A percentile compares a stretch with the other conserved stretches of the same genome.
These are phyloP conservation scores for Cymbidium sinense DNA, from an alignment of 106 monocot species.

Conservation along the genomic window DNA sequence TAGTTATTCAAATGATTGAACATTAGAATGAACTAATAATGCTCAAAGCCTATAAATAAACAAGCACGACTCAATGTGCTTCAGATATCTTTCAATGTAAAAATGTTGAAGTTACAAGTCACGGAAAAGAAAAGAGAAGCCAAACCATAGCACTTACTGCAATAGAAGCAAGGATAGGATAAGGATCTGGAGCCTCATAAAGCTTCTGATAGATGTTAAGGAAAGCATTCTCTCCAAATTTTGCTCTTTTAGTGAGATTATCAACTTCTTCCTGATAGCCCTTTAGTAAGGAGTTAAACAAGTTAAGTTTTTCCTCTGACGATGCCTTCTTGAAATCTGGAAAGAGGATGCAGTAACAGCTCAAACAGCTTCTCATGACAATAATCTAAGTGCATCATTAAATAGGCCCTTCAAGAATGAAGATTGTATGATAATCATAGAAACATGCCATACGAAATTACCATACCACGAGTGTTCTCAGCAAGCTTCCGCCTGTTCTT, in stretches of 20 bases:
- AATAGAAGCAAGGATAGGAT: constrained; percentile 84
- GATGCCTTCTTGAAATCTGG: constrained; percentile 98
- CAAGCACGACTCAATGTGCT: background rate
- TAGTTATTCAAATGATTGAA: background rate
- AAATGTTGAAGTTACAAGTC: background rate
- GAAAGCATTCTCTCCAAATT: constrained; percentile 99
- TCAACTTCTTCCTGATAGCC: constrained; percentile 99
- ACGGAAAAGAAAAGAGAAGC: background rate
- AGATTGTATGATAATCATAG: background rate
- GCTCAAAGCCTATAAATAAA: background rate
- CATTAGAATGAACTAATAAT: background rate
- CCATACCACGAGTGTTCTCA: constrained; percentile 70
- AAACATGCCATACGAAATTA: background rate
- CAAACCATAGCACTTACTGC: constrained; percentile 46
- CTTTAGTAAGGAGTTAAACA: constrained; percentile 89
- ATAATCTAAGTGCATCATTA: background rate
- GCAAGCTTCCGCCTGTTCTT: constrained; percentile 93
- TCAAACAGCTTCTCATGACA: background rate
- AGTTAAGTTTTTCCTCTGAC: constrained; percentile 78
- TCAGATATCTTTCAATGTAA: background rate
- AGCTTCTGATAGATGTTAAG: constrained; percentile 98
- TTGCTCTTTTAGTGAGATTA: constrained; percentile 98
- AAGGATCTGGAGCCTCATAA: constrained; percentile 99
- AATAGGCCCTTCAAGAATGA: background rate
- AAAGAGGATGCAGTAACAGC: constrained; percentile 1